Conservation (phyloP, 208 protist species). For the Endotrypanum monterogeii region DNA sequence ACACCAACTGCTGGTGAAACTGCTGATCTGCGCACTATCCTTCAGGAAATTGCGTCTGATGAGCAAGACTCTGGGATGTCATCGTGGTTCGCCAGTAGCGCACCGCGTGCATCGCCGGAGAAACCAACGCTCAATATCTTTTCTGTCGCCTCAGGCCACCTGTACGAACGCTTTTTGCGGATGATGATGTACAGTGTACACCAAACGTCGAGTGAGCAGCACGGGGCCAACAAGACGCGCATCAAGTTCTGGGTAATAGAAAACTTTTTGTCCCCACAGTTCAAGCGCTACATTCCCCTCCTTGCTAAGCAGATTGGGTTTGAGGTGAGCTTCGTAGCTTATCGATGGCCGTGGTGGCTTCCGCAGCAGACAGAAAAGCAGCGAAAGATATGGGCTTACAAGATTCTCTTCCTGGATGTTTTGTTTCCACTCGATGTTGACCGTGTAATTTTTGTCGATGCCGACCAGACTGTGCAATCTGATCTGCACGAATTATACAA, state of each 20-base stretch:
- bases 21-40: conserved; percentile 5
- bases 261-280: conserved; percentile 97
- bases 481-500: conserved; percentile 96
- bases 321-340: conserved; percentile 95
- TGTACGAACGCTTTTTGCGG: conserved; percentile 98
- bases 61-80: conserved; percentile 38
- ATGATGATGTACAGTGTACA: conserved; percentile 99
- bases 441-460: conserved; percentile 98
- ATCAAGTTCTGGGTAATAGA: conserved; percentile 99
- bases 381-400: conserved; percentile 99
- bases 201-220: conserved; percentile 82
- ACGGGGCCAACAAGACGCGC: conserved; percentile 69
- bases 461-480: conserved; percentile 95
- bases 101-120: conserved; percentile 22
- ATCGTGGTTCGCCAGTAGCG: background rate
- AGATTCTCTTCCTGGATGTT: conserved; percentile 99
- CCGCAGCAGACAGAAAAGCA: conserved; percentile 97
- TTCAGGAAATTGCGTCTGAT: conserved; percentile 26
- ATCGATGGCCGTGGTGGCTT: conserved; percentile 99
- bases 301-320: conserved; percentile 93
- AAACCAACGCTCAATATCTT: conserved; percentile 98
- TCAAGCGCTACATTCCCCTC: conserved; percentile 93
- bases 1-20: background rate
- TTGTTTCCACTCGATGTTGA: conserved; percentile 98
- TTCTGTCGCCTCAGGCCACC: conserved; percentile 96